Percentiles rank a stretch among this genome's conserved stretches.
Conservation (phyloP, 129 eudicot species). For the Gnaphalium uliginosum region DNA sequence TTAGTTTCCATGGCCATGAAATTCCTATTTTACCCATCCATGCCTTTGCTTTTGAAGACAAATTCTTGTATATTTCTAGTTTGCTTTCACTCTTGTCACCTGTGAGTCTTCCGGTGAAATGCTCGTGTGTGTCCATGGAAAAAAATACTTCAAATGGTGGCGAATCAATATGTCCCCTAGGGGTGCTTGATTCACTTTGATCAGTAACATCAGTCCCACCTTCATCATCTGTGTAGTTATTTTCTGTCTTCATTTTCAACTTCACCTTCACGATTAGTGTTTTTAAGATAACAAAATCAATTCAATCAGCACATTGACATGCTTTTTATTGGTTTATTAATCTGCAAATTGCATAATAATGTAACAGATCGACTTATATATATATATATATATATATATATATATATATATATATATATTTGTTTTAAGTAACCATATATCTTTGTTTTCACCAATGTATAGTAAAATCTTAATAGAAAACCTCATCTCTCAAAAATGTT, state of each 20-base stretch:
- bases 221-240: slow-evolving; percentile 34
- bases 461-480: too few relatives aligned
- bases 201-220: slow-evolving; percentile 46
- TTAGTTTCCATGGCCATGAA: background rate
- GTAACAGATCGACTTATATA: too few relatives aligned
- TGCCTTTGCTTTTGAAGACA: slow-evolving; percentile 64
- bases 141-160: slow-evolving; percentile 52
- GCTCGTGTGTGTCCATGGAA: slow-evolving; percentile 36
- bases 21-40: slow-evolving; percentile 52
- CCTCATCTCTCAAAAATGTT: too few relatives aligned
- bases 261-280: slow-evolving; percentile 59
- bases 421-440: too few relatives aligned
- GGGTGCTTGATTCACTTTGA: slow-evolving; percentile 63
- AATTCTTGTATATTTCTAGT: slow-evolving; percentile 48
- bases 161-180: slow-evolving; percentile 46
- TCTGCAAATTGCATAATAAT: background rate
- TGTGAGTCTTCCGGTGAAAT: slow-evolving; percentile 7
- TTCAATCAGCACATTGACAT: background rate
- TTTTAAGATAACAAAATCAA: background rate
- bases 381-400: too few relatives aligned
- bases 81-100: slow-evolving; percentile 45
- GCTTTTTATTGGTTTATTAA: background rate
- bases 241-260: slow-evolving; percentile 55
- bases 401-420: too few relatives aligned
- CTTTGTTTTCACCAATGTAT: too few relatives aligned